Base-by-base conservation (phyloP, 768 basidiomycete genomes). In the Termitomyces sp. region DNA sequence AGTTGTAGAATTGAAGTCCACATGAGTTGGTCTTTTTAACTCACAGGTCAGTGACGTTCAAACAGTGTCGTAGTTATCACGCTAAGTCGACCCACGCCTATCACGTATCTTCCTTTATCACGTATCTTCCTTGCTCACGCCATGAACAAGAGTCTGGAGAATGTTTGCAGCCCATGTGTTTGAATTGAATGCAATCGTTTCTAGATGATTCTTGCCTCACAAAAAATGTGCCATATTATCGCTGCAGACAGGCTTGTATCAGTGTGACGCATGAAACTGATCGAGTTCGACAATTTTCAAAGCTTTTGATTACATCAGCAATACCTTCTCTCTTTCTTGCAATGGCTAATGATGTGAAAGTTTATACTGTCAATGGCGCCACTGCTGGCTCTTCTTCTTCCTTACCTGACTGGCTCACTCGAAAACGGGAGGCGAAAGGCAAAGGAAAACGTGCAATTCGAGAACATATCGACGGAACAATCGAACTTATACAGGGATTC, bases 331-430 rank as follows among this genome's bases (percentile, higher is more conserved):
- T 14, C 25, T 47, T 31, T 32, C 45, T n/a, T 25, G n/a, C 37
- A 40, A 66, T 66, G 65, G 60, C 60, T 42, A 60, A 61, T 40
- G 76, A 77, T 60, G 87, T 90, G 64, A 93, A 89, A 72, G 92
- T 96, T 43, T 98, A 98, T 79, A 97, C 95, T 25, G 95, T 98
- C 68, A 98, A 98, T 69, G 96, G 96, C 20, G 88, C 93, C 10
- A 83, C 89, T 5, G 85, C 91, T 1, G 90, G 92, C 9, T 93
- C 93, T 0, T 91, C 94, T 1, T 90, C 94, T 0, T 89, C 94
- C 42, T 82, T 97, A n/a, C 95, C 94, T 1, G 94, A 96, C 76
- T 97, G 95, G 95, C 84, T 97, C 50, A 90, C 84, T 3, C 81
- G 84, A 45, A 89, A 90, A 69, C 84, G 92, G 47, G 81, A 83